Base-by-base conservation (phyloP, 1,139 yeast genomes). In the Nematodospora anomalae region DNA sequence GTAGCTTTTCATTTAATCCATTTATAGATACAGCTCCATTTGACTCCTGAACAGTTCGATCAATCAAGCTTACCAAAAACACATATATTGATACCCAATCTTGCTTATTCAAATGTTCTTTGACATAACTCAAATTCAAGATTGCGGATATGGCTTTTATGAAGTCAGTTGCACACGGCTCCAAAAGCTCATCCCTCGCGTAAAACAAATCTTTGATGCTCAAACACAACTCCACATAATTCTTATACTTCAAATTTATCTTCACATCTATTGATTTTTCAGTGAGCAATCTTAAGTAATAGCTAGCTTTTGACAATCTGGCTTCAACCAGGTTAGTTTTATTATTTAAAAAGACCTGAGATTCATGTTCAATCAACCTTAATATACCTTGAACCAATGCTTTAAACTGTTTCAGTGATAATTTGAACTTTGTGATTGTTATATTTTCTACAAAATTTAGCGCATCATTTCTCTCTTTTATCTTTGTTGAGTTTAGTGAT, bases 381-480 rank as follows among this genome's bases (percentile, higher is more conserved):
- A 76, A 60, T 2, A 79, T 50, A 1, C 69, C 62, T 13, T 61
- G 62, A 8, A 64, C 44, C 7, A 76, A 45, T 6, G 46, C 39
- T 28, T 51, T 50, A 46, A 59, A 52, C 32, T 56, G 63, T 35
- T 53, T 55, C 25, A 55, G 38, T 9, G 51, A 45, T 16, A 60
- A 44, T 16, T 43, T 46, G 32, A 52, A 49, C 26, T 52, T 59
- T 16, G 50, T 57, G 26, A 35, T 44, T 26, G 55, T 47, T 33
- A 64, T 38, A 9, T 56, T 54, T 27, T 71, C 74, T 15, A 80
- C 55, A 15, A 57, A 57, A 20, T 52, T 55, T 11, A 80, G 49
- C 0, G 77, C 81, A 31, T 73, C 78, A 47, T 65, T 76, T 28
- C 85, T 56, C 12, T 78, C 82, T 43, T 71, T 74, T 27, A 76